Evolutionary conservation across 192 early-diverging fungal genomes (phyloP).

Genomic region (Coemansia asiatica): DNA sequence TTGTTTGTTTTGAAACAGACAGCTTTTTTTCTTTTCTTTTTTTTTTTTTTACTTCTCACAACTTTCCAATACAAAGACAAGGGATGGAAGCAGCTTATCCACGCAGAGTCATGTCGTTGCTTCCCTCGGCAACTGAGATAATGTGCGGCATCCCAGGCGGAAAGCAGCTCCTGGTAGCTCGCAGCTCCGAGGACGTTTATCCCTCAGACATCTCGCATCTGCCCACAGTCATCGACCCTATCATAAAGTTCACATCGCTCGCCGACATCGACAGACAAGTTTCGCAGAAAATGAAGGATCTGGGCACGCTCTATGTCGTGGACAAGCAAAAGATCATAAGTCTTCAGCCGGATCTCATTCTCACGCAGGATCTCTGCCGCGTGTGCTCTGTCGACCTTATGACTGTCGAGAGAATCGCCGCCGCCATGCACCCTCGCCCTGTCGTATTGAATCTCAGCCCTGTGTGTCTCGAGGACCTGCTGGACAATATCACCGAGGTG

Average conservation of each 20-base stretch:
- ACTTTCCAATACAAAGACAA: too few relatives aligned
- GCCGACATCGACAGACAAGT: conserved; percentile 56
- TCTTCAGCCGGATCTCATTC: conserved; percentile 52
- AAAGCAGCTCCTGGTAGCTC: conserved; percentile 17
- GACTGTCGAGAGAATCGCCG: conserved; percentile 56
- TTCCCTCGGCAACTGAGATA: conserved; percentile 20
- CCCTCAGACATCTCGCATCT: conserved; percentile 12
- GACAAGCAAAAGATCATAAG: conserved; percentile 34
- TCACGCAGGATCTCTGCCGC: conserved; percentile 57
- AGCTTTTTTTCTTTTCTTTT: too few relatives aligned
- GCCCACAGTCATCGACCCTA: conserved; percentile 15
- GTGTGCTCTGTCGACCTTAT: conserved; percentile 61
- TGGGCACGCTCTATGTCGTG: conserved; percentile 56
- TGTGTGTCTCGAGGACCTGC: conserved; percentile 47
- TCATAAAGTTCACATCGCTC: conserved; percentile 10
- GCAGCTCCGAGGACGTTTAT: conserved; percentile 21
- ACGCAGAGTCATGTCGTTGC: conserved; percentile 16
- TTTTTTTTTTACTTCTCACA: too few relatives aligned
- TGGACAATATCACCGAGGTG: conserved; percentile 51
- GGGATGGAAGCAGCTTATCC: not conserved
- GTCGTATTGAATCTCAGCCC: conserved; percentile 59
- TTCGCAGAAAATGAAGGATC: conserved; percentile 29
- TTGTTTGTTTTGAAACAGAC: too few relatives aligned
- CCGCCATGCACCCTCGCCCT: conserved; percentile 48
- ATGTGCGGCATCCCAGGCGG: conserved; percentile 23